Conservation (phyloP, 2,329 filamentous ascomycete genomes). For the Leptosphaerulina australis region DNA sequence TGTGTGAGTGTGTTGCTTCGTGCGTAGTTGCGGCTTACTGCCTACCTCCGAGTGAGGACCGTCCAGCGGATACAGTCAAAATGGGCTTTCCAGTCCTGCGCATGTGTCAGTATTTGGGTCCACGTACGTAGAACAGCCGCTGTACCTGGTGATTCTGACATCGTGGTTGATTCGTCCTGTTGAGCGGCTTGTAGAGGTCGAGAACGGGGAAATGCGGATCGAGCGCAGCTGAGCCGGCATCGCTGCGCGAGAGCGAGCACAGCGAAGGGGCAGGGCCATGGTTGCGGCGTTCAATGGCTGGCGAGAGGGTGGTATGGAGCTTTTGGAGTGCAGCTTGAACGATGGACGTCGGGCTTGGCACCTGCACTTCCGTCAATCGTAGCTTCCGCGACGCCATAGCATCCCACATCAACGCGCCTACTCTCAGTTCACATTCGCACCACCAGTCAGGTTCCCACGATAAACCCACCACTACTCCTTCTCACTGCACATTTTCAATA, state of each 20-base stretch:
- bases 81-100: constrained; percentile 89
- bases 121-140: not conserved
- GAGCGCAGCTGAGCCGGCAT: constrained; percentile 41
- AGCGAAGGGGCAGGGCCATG: constrained; percentile 50
- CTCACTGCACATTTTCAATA: constrained; percentile 22
- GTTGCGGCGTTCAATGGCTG: constrained; percentile 49
- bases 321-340: constrained; percentile 28
- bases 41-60: constrained; percentile 84
- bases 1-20: constrained; percentile 39
- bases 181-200: constrained; percentile 37
- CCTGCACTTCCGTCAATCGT: constrained; percentile 23
- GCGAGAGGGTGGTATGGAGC: constrained; percentile 37
- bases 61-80: constrained; percentile 84
- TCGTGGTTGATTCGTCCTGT: constrained; percentile 65
- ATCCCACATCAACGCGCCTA: constrained; percentile 26
- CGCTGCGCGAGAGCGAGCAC: constrained; percentile 48
- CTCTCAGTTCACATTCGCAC: constrained; percentile 7
- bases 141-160: constrained; percentile 75
- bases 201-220: constrained; percentile 36
- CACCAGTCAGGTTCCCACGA: constrained; percentile 8
- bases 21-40: constrained; percentile 13
- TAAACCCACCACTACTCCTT: constrained; percentile 4
- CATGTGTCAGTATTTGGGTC: constrained; percentile 17
- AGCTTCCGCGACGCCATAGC: constrained; percentile 29
- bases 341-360: constrained; percentile 34